Base-by-base conservation (phyloP, 768 basidiomycete genomes). In the Boletus sp. region DNA sequence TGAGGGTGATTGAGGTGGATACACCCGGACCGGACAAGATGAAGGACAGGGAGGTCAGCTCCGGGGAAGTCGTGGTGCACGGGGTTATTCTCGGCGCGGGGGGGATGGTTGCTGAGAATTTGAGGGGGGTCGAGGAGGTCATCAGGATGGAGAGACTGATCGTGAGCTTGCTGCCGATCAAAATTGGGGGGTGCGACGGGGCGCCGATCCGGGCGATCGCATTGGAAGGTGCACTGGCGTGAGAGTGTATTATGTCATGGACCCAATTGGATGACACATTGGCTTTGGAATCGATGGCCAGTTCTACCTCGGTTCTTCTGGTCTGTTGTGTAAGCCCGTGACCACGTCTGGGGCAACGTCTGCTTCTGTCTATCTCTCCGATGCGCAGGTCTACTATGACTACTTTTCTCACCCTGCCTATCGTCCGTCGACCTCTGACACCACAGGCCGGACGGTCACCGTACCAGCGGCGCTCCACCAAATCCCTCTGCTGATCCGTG, bases 331-430 rank as follows among this genome's bases (percentile, higher is more conserved):
- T 60, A 96, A 96, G 70, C 97, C 97, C 1, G 85, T 98, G 52
- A 92, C 90, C 0, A 76, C 78, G 18, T 85, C 87, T 62, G 92
- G 84, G 28, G 86, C 76, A 17, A 86, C 78, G 0, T 83, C 89
- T 61, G 76, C 86, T 1, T 79, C 82, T 1, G 78, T 98, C 6
- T 98, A 98, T 71, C 80, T 99, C 37, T 80, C 91, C 2, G 97
- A 97, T 67, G 83, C 92, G 54, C 86, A 92, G 77, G 86, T 94
- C 7, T 98, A 97, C 78, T 99, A 98, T 67, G 86, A 98, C 75
- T 98, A 98, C 75, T 90, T 94, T 77, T 83, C 82, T 36, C 74
- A 84, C 66, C 69, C 79, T 17, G 77, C 85, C 41, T 86, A 93
- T 74, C 86, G 81, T 37, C 88, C 90, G 5, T 67, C 83, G 2